Evolutionary conservation across 768 basidiomycete species (phyloP).

Genomic region (Clavaria fumosa): DNA sequence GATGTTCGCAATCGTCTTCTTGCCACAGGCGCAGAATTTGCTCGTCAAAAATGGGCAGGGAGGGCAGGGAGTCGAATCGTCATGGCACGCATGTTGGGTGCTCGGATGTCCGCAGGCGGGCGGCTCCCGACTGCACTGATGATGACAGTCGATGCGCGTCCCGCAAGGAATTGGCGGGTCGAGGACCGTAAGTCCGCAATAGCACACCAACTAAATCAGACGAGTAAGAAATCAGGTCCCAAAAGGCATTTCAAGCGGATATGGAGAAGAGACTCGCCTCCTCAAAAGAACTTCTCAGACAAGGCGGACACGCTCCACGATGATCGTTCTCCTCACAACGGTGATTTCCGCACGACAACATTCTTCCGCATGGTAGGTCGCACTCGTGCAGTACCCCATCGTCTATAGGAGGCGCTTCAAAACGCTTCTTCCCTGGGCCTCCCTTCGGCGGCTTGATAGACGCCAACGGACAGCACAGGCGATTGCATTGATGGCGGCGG

Average conservation of each 20-base stretch:
- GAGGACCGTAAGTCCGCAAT: slow-evolving; percentile 73
- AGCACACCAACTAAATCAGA: slow-evolving; percentile 45
- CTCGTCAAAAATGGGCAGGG: slow-evolving; percentile 72
- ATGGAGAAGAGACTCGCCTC: slow-evolving; percentile 37
- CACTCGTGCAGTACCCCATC: slow-evolving; percentile 67
- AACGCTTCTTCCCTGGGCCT: slow-evolving; percentile 47
- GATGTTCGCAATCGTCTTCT: slow-evolving; percentile 64
- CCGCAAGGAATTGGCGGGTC: slow-evolving; percentile 87
- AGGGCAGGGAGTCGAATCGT: slow-evolving; percentile 53
- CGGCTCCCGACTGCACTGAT: slow-evolving; percentile 58
- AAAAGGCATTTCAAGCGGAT: slow-evolving; percentile 1
- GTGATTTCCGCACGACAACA: slow-evolving; percentile 64
- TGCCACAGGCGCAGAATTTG: slow-evolving; percentile 81
- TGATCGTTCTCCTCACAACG: slow-evolving; percentile 72
- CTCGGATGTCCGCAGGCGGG: slow-evolving; percentile 74
- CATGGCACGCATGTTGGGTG: slow-evolving; percentile 72
- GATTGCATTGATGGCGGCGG: slow-evolving; percentile 72
- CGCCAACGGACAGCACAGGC: slow-evolving; percentile 83
- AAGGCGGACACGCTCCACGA: slow-evolving; percentile 64
- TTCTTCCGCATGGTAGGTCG: slow-evolving; percentile 63
- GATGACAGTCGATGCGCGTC: slow-evolving; percentile 58
- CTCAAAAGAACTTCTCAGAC: slow-evolving; percentile 81
- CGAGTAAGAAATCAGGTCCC: too few species aligned
- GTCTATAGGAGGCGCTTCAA: slow-evolving; percentile 24
- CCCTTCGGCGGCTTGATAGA: slow-evolving; percentile 40